Evolutionary conservation across 345 rosid species (phyloP).

Genomic region (Turnera subulata): DNA sequence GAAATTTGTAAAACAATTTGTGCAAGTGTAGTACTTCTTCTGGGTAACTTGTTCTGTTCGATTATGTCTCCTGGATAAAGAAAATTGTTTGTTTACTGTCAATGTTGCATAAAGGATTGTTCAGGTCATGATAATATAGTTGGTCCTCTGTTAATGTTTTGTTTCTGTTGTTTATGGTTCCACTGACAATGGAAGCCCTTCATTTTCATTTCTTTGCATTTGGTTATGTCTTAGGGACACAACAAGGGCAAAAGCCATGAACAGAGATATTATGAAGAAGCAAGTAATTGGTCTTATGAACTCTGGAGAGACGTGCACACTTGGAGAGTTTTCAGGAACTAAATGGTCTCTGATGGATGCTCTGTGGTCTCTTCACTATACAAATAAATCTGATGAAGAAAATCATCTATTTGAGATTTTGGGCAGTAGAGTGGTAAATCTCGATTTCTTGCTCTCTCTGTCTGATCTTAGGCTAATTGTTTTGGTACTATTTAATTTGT

Average conservation of each 20-base stretch:
- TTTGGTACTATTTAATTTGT: background rate
- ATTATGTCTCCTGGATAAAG: background rate
- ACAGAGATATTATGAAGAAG: constrained; percentile 32
- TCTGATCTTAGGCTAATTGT: constrained; percentile 3
- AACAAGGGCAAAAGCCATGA: constrained; percentile 25
- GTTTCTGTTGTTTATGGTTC: no score
- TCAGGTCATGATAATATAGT: no score
- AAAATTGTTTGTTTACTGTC: background rate
- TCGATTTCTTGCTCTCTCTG: constrained; percentile 10
- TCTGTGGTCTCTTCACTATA: constrained; percentile 52
- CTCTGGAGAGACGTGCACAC: constrained; percentile 49
- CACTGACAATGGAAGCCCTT: no score
- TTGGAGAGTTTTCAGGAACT: constrained; percentile 53
- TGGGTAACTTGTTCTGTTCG: no score
- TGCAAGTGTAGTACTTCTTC: no score
- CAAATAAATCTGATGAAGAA: constrained; percentile 28
- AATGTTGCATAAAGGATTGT: background rate
- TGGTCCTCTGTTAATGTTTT: no score
- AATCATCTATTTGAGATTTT: constrained; percentile 58
- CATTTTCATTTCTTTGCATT: constrained; percentile 8
- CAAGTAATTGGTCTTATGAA: constrained; percentile 56
- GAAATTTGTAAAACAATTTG: background rate
- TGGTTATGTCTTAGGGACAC: constrained; percentile 38
- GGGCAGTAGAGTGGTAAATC: constrained; percentile 59
- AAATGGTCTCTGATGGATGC: constrained; percentile 72